These are phyloP conservation scores for Globisporangium carolinianum DNA, from an alignment of 352 stramenopile genomes.

Conservation along the genomic window DNA sequence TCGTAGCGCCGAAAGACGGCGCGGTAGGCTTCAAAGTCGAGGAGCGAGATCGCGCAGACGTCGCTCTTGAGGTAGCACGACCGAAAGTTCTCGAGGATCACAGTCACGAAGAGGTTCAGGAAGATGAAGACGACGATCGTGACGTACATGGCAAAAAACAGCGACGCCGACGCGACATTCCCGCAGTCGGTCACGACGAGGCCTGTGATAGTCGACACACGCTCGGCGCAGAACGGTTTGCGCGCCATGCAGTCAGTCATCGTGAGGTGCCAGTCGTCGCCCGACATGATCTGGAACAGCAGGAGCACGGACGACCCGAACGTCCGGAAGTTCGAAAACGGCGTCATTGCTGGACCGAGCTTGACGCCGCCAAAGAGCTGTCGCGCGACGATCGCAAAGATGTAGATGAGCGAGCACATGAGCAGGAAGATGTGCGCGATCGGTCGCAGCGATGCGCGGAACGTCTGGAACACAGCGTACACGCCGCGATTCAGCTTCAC, in stretches of 20 bases:
- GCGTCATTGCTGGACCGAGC: conserved; percentile 50
- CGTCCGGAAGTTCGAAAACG: conserved; percentile 65
- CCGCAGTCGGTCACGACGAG: conserved; percentile 56
- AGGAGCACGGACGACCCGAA: conserved; percentile 55
- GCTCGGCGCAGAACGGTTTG: conserved; percentile 53
- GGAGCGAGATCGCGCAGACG: conserved; percentile 63
- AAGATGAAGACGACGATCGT: conserved; percentile 77
- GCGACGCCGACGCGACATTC: conserved; percentile 24
- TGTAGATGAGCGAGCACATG: conserved; percentile 80
- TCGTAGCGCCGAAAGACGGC: conserved; percentile 69
- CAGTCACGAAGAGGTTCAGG: conserved; percentile 77
- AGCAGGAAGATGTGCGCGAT: conserved; percentile 78
- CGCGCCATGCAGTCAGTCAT: conserved; percentile 75
- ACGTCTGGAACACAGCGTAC: conserved; percentile 74
- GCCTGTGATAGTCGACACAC: conserved; percentile 22
- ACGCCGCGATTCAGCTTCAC: conserved; percentile 66
- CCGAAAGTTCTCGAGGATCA: conserved; percentile 80
- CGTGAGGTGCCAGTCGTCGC: conserved; percentile 73
- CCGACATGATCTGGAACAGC: conserved; percentile 80
- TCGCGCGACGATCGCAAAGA: conserved; percentile 64
- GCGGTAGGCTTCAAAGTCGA: conserved; percentile 70
- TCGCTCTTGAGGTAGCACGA: conserved; percentile 74
- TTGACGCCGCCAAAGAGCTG: conserved; percentile 69
- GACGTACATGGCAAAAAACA: conserved; percentile 72
- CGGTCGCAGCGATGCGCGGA: conserved; percentile 53